These are phyloP conservation scores for Oryza rufipogon DNA, from an alignment of 176 grass and related monocot species.

Conservation along the genomic window DNA sequence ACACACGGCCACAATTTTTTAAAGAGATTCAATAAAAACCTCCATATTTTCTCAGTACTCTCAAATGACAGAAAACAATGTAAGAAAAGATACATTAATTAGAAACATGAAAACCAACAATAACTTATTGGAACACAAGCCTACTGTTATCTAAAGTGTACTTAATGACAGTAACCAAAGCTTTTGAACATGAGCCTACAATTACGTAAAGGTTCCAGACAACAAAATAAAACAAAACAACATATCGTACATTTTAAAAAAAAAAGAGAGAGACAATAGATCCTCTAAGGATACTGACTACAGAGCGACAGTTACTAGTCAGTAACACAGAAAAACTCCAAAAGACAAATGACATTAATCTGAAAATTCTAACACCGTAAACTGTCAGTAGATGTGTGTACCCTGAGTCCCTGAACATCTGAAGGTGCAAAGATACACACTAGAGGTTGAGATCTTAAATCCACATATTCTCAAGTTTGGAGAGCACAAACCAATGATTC, in stretches of 20 bases:
- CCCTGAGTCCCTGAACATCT: slow-evolving; percentile 23
- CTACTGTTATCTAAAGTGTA: slow-evolving; percentile 11
- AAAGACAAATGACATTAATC: not conserved
- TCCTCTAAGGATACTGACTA: not conserved
- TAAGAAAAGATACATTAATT: not conserved
- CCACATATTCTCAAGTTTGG: not conserved
- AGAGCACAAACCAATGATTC: not conserved
- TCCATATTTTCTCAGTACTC: slow-evolving; percentile 33
- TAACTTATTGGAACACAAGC: not conserved
- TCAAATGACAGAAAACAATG: slow-evolving; percentile 2
- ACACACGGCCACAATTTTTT: not conserved
- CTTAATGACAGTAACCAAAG: slow-evolving; percentile 6
- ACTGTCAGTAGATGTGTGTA: not conserved
- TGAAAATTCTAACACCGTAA: slow-evolving; percentile 5
- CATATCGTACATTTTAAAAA: too few species aligned
- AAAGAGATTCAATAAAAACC: not conserved
- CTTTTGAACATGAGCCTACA: not conserved
- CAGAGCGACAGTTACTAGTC: not conserved
- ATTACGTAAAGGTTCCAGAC: not conserved
- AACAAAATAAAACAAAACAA: not conserved
- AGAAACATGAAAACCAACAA: slow-evolving; percentile 3
- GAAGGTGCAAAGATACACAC: not conserved
- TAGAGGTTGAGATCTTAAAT: not conserved
- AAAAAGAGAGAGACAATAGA: not conserved
- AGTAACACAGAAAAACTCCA: not conserved